Conservation (phyloP, 2,329 filamentous ascomycete genomes). For the Nannizziopsis barbatae region DNA sequence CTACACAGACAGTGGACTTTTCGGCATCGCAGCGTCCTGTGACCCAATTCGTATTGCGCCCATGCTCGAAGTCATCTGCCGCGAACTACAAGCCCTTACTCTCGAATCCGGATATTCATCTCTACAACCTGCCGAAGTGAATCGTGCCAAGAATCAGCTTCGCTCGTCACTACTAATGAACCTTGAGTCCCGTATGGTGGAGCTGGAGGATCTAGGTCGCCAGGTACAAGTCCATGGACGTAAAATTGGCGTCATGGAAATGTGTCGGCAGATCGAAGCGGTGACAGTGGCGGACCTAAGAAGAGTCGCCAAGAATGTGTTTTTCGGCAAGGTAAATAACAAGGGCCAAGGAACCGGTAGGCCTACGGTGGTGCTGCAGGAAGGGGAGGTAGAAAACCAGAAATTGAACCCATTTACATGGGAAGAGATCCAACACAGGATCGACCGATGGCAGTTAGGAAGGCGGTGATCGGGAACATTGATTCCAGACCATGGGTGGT, state of each 20-base stretch:
- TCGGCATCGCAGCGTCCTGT: slow-evolving; percentile 84
- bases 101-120: slow-evolving; percentile 62
- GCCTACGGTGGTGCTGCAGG: slow-evolving; percentile 89
- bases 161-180: slow-evolving; percentile 90
- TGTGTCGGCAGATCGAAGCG: slow-evolving; percentile 76
- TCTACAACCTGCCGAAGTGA: slow-evolving; percentile 66
- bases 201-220: slow-evolving; percentile 86
- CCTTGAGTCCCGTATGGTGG: slow-evolving; percentile 91
- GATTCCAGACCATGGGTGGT: neutral
- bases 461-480: slow-evolving; percentile 36
- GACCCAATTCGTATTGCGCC: slow-evolving; percentile 62
- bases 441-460: slow-evolving; percentile 73
- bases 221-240: slow-evolving; percentile 94
- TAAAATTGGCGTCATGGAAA: slow-evolving; percentile 83
- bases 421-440: slow-evolving; percentile 81
- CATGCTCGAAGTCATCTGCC: slow-evolving; percentile 94
- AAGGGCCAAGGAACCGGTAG: slow-evolving; percentile 67
- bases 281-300: slow-evolving; percentile 71
- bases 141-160: slow-evolving; percentile 92
- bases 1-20: slow-evolving; percentile 90
- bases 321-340: slow-evolving; percentile 67
- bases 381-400: slow-evolving; percentile 64
- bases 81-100: slow-evolving; percentile 69
- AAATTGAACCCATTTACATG: slow-evolving; percentile 60
- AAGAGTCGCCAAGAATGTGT: slow-evolving; percentile 65